Evolutionary conservation across 257 asterid species (phyloP), one percentile per base, ranked within the genome.

Genomic region (Nicotiana benthamiana): DNA sequence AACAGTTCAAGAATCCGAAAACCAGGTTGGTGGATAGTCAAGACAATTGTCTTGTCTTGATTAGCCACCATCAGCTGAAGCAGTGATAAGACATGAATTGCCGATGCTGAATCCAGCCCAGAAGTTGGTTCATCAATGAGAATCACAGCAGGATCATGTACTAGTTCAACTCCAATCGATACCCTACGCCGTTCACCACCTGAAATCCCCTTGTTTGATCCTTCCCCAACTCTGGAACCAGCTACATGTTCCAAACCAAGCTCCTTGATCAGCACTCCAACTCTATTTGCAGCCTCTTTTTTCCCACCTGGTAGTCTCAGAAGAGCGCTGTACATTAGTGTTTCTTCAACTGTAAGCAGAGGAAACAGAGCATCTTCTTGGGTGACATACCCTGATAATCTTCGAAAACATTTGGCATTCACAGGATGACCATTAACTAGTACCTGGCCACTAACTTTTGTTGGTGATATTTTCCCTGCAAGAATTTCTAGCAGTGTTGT

Each of bases 11-110:
- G 91, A 77, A 94, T 91, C 75, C 97, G 80, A 79, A 84, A 94
- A 0, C 98, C 97, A 2, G 98, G 98, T 68, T 94, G 98, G 79
- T 94, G 98, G 72, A 94, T 90, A n/a, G 98, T 91, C 79, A 94
- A 59, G 53, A 93, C 80, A 34, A 93, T 80, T 0, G 98, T 94
- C 87, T 89, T 92, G 7, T 81, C 79, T 52, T 86, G 90, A 79
- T 56, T 70, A 16, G 48, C 85, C 1, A 86, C 96, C 93, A 93
- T 90, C 7, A 77, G 54, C 80, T 86, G 89, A 32, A 94, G 87
- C 46, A 91, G 68, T 6, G 92, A 80, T 16, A 93, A 59, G 2
- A 94, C 84, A 57, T 88, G 93, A 67, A 94, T 90, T 17, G 98
- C 98, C 17, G 98, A 93, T 0, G 93, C 87, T 9, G 98, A 94